Percentiles rank a stretch among this genome's conserved stretches.
phyloP scores from a whole-genome alignment of 164 flowering plant species.

The Vitis rupestris region DNA sequence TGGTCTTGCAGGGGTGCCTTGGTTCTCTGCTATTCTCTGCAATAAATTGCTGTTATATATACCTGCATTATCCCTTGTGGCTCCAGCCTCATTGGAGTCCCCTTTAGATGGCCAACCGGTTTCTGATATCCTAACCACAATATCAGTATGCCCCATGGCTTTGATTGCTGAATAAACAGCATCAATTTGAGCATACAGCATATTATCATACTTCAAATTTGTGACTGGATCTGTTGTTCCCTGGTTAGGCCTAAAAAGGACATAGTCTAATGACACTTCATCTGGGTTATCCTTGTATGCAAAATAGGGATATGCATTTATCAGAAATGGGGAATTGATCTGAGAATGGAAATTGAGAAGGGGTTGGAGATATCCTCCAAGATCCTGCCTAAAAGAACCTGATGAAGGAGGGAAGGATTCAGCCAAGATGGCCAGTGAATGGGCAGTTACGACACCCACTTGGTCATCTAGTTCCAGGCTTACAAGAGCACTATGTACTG shows the following conservation, averaged over 20 bases:
- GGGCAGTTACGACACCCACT: conserved; percentile 74
- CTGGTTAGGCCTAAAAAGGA: conserved; percentile 63
- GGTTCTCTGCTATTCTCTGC: conserved; percentile 36
- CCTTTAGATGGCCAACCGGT: conserved; percentile 99
- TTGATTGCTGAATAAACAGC: conserved; percentile 83
- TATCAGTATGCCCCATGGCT: conserved; percentile 72
- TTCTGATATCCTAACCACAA: conserved; percentile 77
- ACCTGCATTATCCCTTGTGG: conserved; percentile 72
- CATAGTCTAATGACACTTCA: conserved; percentile 53
- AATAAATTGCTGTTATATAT: conserved; percentile 74
- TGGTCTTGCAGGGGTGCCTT: conserved; percentile 86
- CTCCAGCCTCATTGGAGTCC: conserved; percentile 77
- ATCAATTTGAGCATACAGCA: conserved; percentile 94
- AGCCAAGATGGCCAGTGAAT: conserved; percentile 54
- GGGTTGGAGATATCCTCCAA: conserved; percentile 52
- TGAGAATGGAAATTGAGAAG: conserved; percentile 63
- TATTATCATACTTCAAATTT: conserved; percentile 74
- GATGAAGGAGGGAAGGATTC: conserved; percentile 85
- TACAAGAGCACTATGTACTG: conserved; percentile 49
- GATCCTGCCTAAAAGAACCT: conserved; percentile 54
- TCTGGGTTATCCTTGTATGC: conserved; percentile 71
- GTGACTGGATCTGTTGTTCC: conserved; percentile 58
- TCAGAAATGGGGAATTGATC: conserved; percentile 69
- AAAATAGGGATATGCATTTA: conserved; percentile 89
- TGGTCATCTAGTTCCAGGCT: conserved; percentile 50